phyloP scores from a whole-genome alignment of 2,329 filamentous ascomycete genomes.

The Lojkania enalia region DNA sequence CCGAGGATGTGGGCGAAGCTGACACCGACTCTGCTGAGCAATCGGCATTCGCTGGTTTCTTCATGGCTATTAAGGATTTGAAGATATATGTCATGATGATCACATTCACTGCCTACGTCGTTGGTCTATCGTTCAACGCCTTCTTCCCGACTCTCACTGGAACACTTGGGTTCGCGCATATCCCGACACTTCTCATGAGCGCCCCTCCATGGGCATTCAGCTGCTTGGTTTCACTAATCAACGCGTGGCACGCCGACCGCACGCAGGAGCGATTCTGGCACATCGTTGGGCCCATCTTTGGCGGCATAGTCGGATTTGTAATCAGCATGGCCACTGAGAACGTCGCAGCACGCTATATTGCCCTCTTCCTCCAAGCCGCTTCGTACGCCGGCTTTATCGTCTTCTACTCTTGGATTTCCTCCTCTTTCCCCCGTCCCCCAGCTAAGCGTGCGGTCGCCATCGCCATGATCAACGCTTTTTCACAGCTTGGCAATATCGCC shows the following conservation, averaged over 20 bases:
- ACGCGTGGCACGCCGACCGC: slow-evolving; percentile 57
- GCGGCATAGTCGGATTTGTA: slow-evolving; percentile 52
- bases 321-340: slow-evolving; percentile 38
- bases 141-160: slow-evolving; percentile 45
- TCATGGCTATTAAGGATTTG: slow-evolving; percentile 62
- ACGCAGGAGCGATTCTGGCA: slow-evolving; percentile 57
- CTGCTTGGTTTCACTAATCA: slow-evolving; percentile 52
- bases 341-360: slow-evolving; percentile 38
- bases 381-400: slow-evolving; percentile 48
- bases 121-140: slow-evolving; percentile 50
- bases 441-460: slow-evolving; percentile 65
- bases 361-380: slow-evolving; percentile 38
- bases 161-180: slow-evolving; percentile 45
- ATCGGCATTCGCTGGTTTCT: slow-evolving; percentile 57
- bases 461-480: slow-evolving; percentile 61
- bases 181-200: slow-evolving; percentile 43
- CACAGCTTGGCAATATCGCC: slow-evolving; percentile 48
- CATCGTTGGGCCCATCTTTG: slow-evolving; percentile 50
- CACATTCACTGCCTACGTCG: slow-evolving; percentile 63
- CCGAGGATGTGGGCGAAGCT: slow-evolving; percentile 57
- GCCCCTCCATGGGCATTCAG: slow-evolving; percentile 56
- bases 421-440: slow-evolving; percentile 56
- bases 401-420: slow-evolving; percentile 44
- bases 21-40: slow-evolving; percentile 48
- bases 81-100: slow-evolving; percentile 69